Evolutionary conservation across 129 eudicot species (phyloP).

Genomic region (Tagetes erecta): DNA sequence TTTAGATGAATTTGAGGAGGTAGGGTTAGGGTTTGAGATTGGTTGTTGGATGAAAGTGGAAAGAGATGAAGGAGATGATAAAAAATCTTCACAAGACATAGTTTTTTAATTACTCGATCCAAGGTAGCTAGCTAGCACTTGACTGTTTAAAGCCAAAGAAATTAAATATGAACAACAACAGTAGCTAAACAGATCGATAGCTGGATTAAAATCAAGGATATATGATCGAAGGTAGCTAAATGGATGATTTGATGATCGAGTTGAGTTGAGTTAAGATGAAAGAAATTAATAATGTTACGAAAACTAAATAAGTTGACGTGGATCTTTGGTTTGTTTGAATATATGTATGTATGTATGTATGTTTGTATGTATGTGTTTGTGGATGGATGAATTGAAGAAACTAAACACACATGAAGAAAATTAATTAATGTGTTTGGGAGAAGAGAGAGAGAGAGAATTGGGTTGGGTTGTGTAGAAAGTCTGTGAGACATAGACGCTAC

Average conservation of each 20-base stretch:
- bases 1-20: constrained; percentile 33
- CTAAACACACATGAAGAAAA: constrained; percentile 17
- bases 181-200: no score
- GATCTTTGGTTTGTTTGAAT: constrained; percentile 8
- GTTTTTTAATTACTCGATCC: not conserved
- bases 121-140: no score
- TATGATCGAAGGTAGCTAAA: no score
- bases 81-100: constrained; percentile 40
- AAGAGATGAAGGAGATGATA: constrained; percentile 41
- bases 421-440: constrained; percentile 10
- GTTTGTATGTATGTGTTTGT: constrained; percentile 21
- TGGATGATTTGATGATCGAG: constrained; percentile 3
- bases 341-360: no score
- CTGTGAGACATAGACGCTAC: constrained; percentile 41
- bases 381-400: not conserved
- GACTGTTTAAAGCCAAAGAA: no score
- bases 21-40: constrained; percentile 44
- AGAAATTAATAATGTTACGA: no score
- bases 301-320: not conserved
- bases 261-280: no score
- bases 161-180: no score
- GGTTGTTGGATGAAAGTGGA: constrained; percentile 37
- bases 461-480: constrained; percentile 35
- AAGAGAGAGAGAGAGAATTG: constrained; percentile 24
- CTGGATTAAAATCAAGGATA: no score